Percentiles rank a stretch among this genome's conserved stretches.
These are phyloP conservation scores for Aspergillus tanneri DNA, from an alignment of 2,329 filamentous ascomycete genomes.

Conservation along the genomic window DNA sequence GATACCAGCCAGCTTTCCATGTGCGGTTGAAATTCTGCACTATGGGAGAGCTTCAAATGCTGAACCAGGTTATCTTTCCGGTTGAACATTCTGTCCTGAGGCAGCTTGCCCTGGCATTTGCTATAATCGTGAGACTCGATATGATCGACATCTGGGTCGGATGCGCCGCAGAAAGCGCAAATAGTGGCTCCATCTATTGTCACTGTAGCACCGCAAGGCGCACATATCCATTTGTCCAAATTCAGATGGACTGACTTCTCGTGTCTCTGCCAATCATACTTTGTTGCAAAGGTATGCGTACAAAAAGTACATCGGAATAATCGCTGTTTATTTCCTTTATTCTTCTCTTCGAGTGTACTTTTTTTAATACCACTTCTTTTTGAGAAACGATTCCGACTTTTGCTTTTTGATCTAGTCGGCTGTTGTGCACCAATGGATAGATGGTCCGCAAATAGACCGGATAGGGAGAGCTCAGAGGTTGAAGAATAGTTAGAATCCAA, in stretches of 20 bases:
- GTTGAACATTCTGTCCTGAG: slow-evolving; percentile 58
- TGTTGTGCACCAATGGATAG: background rate
- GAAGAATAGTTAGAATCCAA: background rate
- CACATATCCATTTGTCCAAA: slow-evolving; percentile 57
- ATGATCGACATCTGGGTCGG: slow-evolving; percentile 42
- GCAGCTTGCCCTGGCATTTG: slow-evolving; percentile 56
- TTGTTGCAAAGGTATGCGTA: slow-evolving; percentile 45
- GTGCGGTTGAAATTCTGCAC: slow-evolving; percentile 48
- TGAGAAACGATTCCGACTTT: background rate
- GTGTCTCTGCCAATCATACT: slow-evolving; percentile 50
- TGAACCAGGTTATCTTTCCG: slow-evolving; percentile 59
- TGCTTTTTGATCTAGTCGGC: background rate
- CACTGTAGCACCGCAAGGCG: slow-evolving; percentile 40
- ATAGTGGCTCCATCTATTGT: slow-evolving; percentile 27
- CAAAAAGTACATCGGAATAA: slow-evolving; percentile 47
- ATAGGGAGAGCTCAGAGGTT: background rate
- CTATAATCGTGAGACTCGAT: slow-evolving; percentile 56
- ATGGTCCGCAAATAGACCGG: background rate
- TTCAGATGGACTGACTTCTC: slow-evolving; percentile 49
- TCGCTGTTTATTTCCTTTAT: background rate
- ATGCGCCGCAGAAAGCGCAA: slow-evolving; percentile 1
- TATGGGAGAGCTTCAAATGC: slow-evolving; percentile 56
- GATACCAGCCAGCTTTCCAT: slow-evolving; percentile 58
- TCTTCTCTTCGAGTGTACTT: background rate
- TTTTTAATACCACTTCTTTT: background rate